A percentile compares a stretch with the other conserved stretches of the same genome.
Conservation (phyloP, 306 rosid species). For the Alnus rubra region DNA sequence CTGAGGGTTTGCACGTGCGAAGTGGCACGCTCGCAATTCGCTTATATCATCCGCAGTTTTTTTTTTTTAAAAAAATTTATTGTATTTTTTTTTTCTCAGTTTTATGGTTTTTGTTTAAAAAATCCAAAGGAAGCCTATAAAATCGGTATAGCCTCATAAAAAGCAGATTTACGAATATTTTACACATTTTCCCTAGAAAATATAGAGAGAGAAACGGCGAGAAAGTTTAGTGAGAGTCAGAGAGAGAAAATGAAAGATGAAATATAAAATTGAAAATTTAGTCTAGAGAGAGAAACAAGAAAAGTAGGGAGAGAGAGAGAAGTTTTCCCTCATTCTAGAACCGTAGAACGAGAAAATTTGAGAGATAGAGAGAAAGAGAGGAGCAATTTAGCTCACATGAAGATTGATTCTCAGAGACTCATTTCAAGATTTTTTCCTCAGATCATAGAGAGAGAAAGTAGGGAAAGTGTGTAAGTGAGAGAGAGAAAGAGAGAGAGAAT, state of each 20-base stretch:
- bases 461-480: slow-evolving; percentile 6
- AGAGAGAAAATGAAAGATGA: too few relatives aligned
- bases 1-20: neutral
- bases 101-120: neutral
- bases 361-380: slow-evolving; percentile 9
- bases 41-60: slow-evolving; percentile 1
- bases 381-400: slow-evolving; percentile 28
- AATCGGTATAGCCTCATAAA: neutral
- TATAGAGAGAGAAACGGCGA: slow-evolving; percentile 12
- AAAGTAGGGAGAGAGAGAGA: slow-evolving; percentile 13
- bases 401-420: slow-evolving; percentile 34
- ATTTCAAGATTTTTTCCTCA: slow-evolving; percentile 27
- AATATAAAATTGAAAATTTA: neutral
- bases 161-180: slow-evolving; percentile 11
- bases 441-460: slow-evolving; percentile 35
- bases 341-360: too few relatives aligned
- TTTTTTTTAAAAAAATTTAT: too few relatives aligned
- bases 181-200: neutral
- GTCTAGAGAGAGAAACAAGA: slow-evolving; percentile 16
- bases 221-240: too few relatives aligned
- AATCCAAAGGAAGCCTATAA: neutral
- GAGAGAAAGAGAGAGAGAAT: neutral
- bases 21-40: neutral
- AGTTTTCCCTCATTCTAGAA: slow-evolving; percentile 13
- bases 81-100: too few relatives aligned